These are phyloP conservation scores for Tylopilus balloui DNA, from an alignment of 768 basidiomycete species.

Conservation along the genomic window DNA sequence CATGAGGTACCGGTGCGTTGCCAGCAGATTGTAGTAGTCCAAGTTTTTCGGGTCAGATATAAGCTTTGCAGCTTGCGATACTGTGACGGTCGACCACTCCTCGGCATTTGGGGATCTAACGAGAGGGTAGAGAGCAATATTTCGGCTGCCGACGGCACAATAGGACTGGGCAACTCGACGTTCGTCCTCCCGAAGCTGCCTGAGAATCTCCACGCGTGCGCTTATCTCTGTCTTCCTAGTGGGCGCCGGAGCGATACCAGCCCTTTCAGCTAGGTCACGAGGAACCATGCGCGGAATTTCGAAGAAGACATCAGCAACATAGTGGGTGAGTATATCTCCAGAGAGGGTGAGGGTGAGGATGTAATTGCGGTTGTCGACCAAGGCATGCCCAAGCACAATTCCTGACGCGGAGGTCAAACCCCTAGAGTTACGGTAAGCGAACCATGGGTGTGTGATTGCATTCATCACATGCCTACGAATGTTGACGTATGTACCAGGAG, in stretches of 20 bases:
- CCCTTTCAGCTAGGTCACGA: constrained; percentile 42
- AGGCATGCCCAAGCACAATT: constrained; percentile 28
- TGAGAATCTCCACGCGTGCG: constrained; percentile 64
- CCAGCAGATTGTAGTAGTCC: constrained; percentile 39
- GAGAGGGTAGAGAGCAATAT: constrained; percentile 37
- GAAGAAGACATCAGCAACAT: constrained; percentile 54
- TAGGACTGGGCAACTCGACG: constrained; percentile 42
- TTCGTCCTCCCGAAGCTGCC: constrained; percentile 51
- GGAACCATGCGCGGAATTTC: constrained; percentile 54
- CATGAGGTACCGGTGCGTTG: constrained; percentile 65
- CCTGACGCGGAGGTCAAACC: constrained; percentile 21
- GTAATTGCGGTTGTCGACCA: constrained; percentile 29
- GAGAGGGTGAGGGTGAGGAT: constrained; percentile 29
- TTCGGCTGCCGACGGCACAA: constrained; percentile 32
- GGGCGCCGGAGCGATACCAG: constrained; percentile 37
- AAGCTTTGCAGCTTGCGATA: constrained; percentile 47
- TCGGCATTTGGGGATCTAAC: constrained; percentile 44
- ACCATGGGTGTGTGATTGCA: background rate
- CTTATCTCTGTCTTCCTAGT: constrained; percentile 36
- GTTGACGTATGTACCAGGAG: constrained; percentile 50
- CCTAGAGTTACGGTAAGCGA: constrained; percentile 18
- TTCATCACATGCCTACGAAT: constrained; percentile 41
- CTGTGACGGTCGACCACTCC: constrained; percentile 53
- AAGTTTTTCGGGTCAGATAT: constrained; percentile 30
- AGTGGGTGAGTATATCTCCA: constrained; percentile 52